Percentiles rank a stretch among this genome's conserved stretches.
phyloP scores from a whole-genome alignment of 2,329 filamentous ascomycete genomes.

The Diaporthe humulicola region DNA sequence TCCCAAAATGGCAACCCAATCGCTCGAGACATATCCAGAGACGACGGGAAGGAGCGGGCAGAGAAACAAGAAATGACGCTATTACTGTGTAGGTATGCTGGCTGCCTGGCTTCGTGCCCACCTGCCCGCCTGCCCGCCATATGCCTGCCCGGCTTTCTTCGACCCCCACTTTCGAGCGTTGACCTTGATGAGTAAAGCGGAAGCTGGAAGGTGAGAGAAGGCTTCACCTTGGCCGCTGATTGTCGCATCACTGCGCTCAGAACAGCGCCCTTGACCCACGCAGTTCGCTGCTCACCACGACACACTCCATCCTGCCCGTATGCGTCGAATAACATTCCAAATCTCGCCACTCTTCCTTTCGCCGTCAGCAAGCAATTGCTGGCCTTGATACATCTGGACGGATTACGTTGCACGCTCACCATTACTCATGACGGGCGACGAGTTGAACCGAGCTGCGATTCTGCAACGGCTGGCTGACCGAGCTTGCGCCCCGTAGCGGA shows the following conservation, averaged over 20 bases:
- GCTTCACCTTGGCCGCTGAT: neutral
- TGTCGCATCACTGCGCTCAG: neutral
- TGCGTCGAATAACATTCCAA: conserved; percentile 1
- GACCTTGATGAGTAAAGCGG: conserved; percentile 19
- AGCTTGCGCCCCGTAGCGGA: conserved; percentile 1
- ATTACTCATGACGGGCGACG: conserved; percentile 16
- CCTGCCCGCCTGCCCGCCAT: too few relatives aligned
- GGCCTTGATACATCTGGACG: neutral
- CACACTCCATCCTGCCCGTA: neutral
- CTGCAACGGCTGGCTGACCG: conserved; percentile 14
- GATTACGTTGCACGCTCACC: neutral
- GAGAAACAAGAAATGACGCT: neutral
- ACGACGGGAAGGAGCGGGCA: neutral
- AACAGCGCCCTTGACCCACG: neutral
- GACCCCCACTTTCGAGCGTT: conserved; percentile 13
- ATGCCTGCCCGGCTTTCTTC: neutral
- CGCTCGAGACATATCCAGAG: neutral
- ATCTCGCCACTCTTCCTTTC: neutral
- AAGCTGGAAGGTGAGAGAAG: conserved; percentile 15
- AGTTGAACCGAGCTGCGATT: neutral
- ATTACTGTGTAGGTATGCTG: neutral
- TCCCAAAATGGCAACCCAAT: conserved; percentile 18
- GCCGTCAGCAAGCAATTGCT: neutral
- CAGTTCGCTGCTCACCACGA: neutral
- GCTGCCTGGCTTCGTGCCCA: conserved; percentile 1